Percentiles rank a stretch among this genome's conserved stretches.
Conservation (phyloP, 139 green algal species). For the Picochlorum sp. region DNA sequence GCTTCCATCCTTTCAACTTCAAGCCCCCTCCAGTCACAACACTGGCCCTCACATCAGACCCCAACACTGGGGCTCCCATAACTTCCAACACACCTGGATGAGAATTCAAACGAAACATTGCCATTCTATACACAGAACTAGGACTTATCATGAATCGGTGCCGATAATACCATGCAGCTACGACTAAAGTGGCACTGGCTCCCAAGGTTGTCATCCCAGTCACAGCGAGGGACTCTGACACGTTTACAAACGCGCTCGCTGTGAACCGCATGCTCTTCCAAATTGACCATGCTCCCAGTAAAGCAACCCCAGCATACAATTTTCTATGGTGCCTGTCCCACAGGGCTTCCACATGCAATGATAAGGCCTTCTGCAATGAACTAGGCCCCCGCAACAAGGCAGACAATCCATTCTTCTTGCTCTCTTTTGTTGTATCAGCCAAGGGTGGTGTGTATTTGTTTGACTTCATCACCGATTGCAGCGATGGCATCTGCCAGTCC, state of each 20-base stretch:
- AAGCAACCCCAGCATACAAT: conserved; percentile 16
- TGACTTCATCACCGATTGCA: too few relatives aligned
- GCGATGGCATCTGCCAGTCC: too few relatives aligned
- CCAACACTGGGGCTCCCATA: conserved; percentile 62
- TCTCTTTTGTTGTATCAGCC: too few relatives aligned
- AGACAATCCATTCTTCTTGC: too few relatives aligned
- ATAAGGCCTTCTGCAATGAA: conserved; percentile 29
- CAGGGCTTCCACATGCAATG: conserved; percentile 46
- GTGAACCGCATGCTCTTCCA: conserved; percentile 40
- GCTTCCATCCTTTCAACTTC: conserved; percentile 34
- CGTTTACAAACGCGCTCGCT: conserved; percentile 40
- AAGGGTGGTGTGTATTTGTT: too few relatives aligned
- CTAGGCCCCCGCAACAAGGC: conserved; percentile 7
- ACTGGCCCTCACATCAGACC: conserved; percentile 44
- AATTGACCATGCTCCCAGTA: conserved; percentile 28
- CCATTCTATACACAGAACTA: conserved; percentile 46
- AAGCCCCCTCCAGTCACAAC: conserved; percentile 57
- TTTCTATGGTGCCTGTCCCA: conserved; percentile 45
- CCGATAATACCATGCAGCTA: neutral
- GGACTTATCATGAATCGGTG: conserved; percentile 40
- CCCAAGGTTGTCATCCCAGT: conserved; percentile 33
- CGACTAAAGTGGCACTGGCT: neutral
- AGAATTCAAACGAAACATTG: conserved; percentile 57
- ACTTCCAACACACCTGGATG: conserved; percentile 60
- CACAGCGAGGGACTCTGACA: conserved; percentile 50